A percentile compares a stretch with the other conserved stretches of the same genome.
Conservation (phyloP, 805 yeast genomes). For the Zygosaccharomyces gambellarensis region DNA sequence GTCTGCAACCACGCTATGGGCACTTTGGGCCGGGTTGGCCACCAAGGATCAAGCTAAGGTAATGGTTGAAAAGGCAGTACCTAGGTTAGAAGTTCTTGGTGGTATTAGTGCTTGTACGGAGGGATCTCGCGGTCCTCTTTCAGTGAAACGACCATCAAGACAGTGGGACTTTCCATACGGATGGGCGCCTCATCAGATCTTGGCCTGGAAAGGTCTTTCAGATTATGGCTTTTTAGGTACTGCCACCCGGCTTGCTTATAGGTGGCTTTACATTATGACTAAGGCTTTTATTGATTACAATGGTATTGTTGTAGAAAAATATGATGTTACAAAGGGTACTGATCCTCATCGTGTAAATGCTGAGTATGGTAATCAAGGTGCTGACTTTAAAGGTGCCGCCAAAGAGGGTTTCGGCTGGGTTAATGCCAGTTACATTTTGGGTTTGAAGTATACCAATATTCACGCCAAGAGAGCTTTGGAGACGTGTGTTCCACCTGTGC, state of each 20-base stretch:
- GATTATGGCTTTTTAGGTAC: conserved; percentile 64
- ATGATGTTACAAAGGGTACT: conserved; percentile 76
- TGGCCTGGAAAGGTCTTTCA: conserved; percentile 83
- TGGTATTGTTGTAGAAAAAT: conserved; percentile 94
- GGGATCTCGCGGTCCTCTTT: conserved; percentile 64
- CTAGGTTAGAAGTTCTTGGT: conserved; percentile 76
- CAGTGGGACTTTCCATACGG: conserved; percentile 99
- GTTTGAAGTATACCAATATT: conserved; percentile 59
- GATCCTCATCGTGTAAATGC: conserved; percentile 92
- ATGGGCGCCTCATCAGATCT: conserved; percentile 97
- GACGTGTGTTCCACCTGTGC: conserved; percentile 66
- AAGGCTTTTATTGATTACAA: conserved; percentile 86
- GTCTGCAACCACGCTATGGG: conserved; percentile 88
- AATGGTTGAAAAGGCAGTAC: conserved; percentile 53
- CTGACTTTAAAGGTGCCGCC: conserved; percentile 87
- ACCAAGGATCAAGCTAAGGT: conserved; percentile 60
- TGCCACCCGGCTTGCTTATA: conserved; percentile 66
- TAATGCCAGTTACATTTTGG: conserved; percentile 76
- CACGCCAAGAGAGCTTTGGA: conserved; percentile 76
- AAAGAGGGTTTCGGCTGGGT: conserved; percentile 99
- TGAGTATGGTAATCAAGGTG: conserved; percentile 95
- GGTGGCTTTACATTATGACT: conserved; percentile 89
- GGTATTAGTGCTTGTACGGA: conserved; percentile 85
- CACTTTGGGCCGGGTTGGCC: conserved; percentile 79
- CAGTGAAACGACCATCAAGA: conserved; percentile 71